These are phyloP conservation scores for Paradendryphiella salina DNA, from an alignment of 2,329 filamentous ascomycete genomes.

Conservation along the genomic window DNA sequence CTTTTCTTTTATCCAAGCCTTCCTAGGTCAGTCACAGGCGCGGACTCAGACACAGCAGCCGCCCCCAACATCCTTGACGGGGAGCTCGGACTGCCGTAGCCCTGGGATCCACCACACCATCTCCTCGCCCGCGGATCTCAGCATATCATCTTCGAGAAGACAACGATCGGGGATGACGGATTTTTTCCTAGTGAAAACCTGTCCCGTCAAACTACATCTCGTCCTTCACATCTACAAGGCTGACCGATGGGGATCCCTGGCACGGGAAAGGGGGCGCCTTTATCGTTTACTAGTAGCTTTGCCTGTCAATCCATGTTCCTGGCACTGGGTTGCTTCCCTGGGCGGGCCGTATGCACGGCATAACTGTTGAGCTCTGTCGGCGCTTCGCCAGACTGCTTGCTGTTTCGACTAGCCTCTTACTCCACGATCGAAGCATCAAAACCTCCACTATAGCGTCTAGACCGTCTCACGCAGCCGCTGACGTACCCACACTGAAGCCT, in stretches of 20 bases:
- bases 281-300: slow-evolving; percentile 1
- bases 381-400: slow-evolving; percentile 29
- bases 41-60: slow-evolving; percentile 19
- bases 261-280: background rate
- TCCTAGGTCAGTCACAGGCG: slow-evolving; percentile 14
- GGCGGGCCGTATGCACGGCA: slow-evolving; percentile 11
- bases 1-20: slow-evolving; percentile 21
- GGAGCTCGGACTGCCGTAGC: slow-evolving; percentile 24
- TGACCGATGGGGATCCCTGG: background rate
- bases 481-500: slow-evolving; percentile 14
- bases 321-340: slow-evolving; percentile 5
- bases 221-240: slow-evolving; percentile 1
- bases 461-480: slow-evolving; percentile 19
- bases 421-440: slow-evolving; percentile 1
- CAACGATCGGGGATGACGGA: slow-evolving; percentile 23
- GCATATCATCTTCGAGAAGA: slow-evolving; percentile 15
- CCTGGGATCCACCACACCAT: slow-evolving; percentile 21
- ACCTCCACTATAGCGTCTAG: slow-evolving; percentile 19
- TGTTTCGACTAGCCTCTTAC: slow-evolving; percentile 18
- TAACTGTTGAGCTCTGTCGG: slow-evolving; percentile 17
- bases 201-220: background rate
- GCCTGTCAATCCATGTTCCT: slow-evolving; percentile 10
- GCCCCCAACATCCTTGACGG: slow-evolving; percentile 25
- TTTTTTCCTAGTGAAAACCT: slow-evolving; percentile 8
- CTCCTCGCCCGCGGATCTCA: slow-evolving; percentile 11